Base-by-base conservation (phyloP, 495 filamentous ascomycete species). In the Penicillium manginii region DNA sequence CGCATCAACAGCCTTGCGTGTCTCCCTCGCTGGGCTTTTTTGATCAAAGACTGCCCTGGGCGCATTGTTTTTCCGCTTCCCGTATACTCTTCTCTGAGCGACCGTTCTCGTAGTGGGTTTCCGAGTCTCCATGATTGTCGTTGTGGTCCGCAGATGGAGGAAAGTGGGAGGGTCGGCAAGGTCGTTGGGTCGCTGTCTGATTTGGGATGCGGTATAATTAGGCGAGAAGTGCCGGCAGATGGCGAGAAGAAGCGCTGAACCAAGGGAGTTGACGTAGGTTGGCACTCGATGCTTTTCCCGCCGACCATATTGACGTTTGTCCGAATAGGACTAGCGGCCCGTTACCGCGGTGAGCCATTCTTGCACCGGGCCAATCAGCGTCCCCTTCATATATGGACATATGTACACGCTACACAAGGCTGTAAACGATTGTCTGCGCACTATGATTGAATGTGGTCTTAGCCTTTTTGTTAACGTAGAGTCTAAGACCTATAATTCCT, bases 11-110 rank as follows among this genome's bases (percentile, higher is more conserved):
- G 54, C 56, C n/a, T 61, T 58, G 11, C 39, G 37, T 47, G 33
- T 18, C 7, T 39, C 32, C n/a, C 57, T 73, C 12, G 58, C 59
- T 3, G 76, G 77, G 46, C 76, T 79, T 18, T 64, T 58, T 40
- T 78, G 62, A 9, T 77, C 76, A 32, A 80, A 74, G 0, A 79
- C 74, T 6, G 78, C 75, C 29, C 72, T 63, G 2, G 78, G 66
- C 2, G 78, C 74, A 64, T 76, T 73, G 21, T 58, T 72, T 45
- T 59, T 73, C 48, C 74, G 67, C 50, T 80, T 80, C 10, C 77
- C 77, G 35, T 80, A 80, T 15, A 80, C 77, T 57, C 62, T 69
- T 51, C 66, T 66, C 46, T 73, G 72, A 9, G 66, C 58, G 18
- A 65, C 59, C 1, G 68, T 66, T 21, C 60, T 62, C 23, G 67